Evolutionary conservation across 495 filamentous ascomycete species (phyloP).

Genomic region (Staphylotrichum longicolle): DNA sequence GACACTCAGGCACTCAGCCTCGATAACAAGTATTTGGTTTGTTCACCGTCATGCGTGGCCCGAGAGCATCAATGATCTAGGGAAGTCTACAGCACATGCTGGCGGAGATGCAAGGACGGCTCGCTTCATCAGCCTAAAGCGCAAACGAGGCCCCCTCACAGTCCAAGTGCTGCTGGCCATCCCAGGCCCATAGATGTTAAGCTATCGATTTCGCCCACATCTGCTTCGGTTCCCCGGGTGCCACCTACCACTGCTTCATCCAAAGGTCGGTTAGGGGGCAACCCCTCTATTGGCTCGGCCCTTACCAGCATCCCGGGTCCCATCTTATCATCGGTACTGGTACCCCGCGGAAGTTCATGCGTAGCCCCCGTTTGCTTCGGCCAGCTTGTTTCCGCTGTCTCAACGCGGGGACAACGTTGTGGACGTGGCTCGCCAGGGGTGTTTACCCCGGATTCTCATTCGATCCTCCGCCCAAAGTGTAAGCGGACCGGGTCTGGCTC

Average conservation of each 20-base stretch:
- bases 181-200: too few species aligned
- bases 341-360: constrained; percentile 7
- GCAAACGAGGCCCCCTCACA: too few species aligned
- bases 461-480: constrained; percentile 1
- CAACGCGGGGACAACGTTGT: neutral
- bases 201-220: too few species aligned
- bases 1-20: neutral
- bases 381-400: constrained; percentile 3
- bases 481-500: neutral
- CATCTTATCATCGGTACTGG: neutral
- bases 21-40: neutral
- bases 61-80: too few species aligned
- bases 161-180: too few species aligned
- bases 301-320: neutral
- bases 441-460: constrained; percentile 34
- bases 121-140: neutral
- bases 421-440: constrained; percentile 14
- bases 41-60: too few species aligned
- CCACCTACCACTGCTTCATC: neutral
- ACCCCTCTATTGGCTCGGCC: neutral
- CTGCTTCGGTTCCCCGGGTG: neutral
- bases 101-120: too few species aligned
- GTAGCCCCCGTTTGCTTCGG: neutral
- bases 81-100: too few species aligned
- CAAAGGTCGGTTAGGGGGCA: neutral